Evolutionary conservation across 1,284 basidiomycete species (phyloP).

Genomic region (Inonotus hispidus): DNA sequence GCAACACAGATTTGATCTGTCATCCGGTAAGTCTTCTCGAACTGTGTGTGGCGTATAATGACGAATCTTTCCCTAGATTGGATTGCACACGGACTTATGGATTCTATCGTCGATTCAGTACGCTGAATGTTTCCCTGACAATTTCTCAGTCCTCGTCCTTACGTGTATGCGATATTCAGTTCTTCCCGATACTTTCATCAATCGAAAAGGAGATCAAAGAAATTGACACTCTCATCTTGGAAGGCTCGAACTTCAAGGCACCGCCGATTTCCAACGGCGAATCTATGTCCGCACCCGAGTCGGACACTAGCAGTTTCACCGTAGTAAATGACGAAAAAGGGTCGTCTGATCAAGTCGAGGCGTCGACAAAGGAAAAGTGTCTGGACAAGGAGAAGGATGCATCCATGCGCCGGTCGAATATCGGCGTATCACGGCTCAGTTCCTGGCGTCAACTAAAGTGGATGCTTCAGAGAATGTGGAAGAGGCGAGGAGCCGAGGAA

Average conservation of each 20-base stretch:
- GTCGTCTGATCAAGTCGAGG: neutral
- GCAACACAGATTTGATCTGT: conserved; percentile 55
- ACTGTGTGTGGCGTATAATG: conserved; percentile 2
- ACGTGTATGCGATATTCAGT: conserved; percentile 29
- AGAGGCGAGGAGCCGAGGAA: conserved; percentile 2
- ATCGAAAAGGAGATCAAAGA: conserved; percentile 81
- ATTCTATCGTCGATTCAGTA: conserved; percentile 85
- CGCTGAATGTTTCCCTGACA: neutral
- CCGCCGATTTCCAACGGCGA: neutral
- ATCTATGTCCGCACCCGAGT: too few relatives aligned
- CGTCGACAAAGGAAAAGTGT: neutral
- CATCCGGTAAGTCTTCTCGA: conserved; percentile 49
- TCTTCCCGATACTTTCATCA: conserved; percentile 82
- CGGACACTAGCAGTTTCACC: too few relatives aligned
- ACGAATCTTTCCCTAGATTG: conserved; percentile 54
- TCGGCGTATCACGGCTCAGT: neutral
- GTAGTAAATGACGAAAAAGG: neutral
- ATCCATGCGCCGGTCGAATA: neutral
- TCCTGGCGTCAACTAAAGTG: neutral
- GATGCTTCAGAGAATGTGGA: neutral
- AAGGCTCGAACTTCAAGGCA: neutral
- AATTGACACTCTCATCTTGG: conserved; percentile 68
- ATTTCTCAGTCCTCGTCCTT: neutral
- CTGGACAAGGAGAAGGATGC: neutral
- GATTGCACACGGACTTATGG: conserved; percentile 91